These are phyloP conservation scores for Fraxinus angustifolia DNA, from an alignment of 305 asterid genomes.

Conservation along the genomic window DNA sequence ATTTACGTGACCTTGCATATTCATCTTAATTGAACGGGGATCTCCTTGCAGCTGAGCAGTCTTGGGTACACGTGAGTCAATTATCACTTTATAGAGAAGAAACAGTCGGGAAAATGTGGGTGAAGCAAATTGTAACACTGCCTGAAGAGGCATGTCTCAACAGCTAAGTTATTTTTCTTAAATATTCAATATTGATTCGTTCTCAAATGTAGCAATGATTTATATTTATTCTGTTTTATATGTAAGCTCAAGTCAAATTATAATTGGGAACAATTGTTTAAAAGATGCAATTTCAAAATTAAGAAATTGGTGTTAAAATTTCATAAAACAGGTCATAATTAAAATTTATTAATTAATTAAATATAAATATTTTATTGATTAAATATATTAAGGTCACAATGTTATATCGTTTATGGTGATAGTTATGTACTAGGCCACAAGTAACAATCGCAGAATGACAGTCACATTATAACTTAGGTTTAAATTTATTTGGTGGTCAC, in stretches of 20 bases:
- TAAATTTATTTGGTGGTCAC: too few relatives aligned
- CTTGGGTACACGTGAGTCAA: background rate
- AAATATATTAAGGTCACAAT: too few relatives aligned
- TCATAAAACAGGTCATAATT: too few relatives aligned
- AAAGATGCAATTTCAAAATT: too few relatives aligned
- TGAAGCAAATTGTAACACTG: background rate
- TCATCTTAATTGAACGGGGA: background rate
- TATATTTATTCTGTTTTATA: background rate
- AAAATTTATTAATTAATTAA: too few relatives aligned
- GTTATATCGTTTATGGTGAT: too few relatives aligned
- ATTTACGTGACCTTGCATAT: background rate
- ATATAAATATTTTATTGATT: too few relatives aligned
- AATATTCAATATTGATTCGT: background rate
- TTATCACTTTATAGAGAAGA: background rate
- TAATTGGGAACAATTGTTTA: background rate
- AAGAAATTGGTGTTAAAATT: too few relatives aligned
- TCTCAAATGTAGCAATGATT: background rate
- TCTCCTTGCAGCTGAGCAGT: background rate
- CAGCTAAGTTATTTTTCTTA: background rate
- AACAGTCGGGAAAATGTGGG: background rate
- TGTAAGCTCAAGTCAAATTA: background rate
- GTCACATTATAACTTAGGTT: too few relatives aligned
- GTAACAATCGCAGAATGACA: too few relatives aligned
- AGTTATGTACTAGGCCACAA: too few relatives aligned
- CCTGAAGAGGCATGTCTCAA: background rate